Evolutionary conservation across 2,329 filamentous ascomycete species (phyloP), one percentile per base, ranked within the genome.

Genomic region (Botrytis galanthina): DNA sequence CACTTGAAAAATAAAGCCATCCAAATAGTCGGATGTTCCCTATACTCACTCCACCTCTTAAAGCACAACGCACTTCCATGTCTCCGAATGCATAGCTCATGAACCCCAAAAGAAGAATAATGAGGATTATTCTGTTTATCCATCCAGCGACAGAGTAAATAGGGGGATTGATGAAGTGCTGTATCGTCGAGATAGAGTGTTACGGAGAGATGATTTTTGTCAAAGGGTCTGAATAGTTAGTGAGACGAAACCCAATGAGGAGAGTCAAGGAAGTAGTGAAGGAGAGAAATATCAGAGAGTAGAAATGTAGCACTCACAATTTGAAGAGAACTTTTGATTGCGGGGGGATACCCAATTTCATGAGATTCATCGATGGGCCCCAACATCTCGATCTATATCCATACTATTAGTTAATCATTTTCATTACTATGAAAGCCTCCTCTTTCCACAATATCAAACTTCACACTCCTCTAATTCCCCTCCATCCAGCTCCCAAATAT

Each of bases 321-420:
- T 86, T 86, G 72, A 89, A 88, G 0, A 91, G 81, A 20, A 88
- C 84, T 75, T 84, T 86, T 10, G 86, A 84, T 39, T 86, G 83
- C 2, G 81, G 80, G 0, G 86, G 83, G 51, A 89, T 85, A 4
- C 81, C 81, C 2, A 86, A 76, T 35, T 84, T 81, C 0, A 83
- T 83, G 79, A 84, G 84, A 16, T 82, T 82, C 71, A 83, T 81
- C 72, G 83, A 84, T 8, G 84, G 86, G 0, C 85, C 86, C 70
- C 82, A 84, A 9, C 85, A 85, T 75, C 80, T 82, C 2, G 86
- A 88, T 14, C 85, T 87, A 54, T 29, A 67, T 66, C 32, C 22
- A 32, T 39, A 5, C 29, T 70, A 70, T 78, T 71, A 78, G 75
- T 78, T 71, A 79, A 75, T 75, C 70, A 22, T 26, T 46, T 1